Percentiles rank a stretch among this genome's conserved stretches.
Evolutionary conservation across 2,329 filamentous ascomycete species (phyloP).

Genomic region (Colletotrichum chrysophilum): DNA sequence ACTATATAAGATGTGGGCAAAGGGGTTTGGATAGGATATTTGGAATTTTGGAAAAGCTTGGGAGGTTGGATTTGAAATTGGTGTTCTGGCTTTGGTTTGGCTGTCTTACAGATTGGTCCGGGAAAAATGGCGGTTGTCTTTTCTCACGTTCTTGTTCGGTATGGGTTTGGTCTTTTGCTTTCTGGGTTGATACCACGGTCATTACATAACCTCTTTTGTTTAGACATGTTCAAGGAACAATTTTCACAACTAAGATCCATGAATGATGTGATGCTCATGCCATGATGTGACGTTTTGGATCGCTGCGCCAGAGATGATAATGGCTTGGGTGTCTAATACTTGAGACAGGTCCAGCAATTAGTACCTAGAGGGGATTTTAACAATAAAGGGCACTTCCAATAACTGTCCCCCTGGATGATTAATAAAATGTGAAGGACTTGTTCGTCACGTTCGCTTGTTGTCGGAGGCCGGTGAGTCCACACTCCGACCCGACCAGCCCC

Average conservation of each 20-base stretch:
- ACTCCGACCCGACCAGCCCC: not conserved
- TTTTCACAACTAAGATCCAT: not conserved
- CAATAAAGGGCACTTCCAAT: accelerated
- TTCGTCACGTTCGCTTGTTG: not conserved
- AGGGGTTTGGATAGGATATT: not conserved
- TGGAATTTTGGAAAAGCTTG: not conserved
- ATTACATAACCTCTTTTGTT: not conserved
- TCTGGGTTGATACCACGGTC: not conserved
- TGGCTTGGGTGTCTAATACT: accelerated
- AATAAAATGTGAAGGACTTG: not conserved
- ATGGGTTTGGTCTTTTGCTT: not conserved
- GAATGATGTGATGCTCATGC: not conserved
- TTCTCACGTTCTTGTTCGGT: not conserved
- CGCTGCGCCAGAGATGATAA: too few relatives aligned
- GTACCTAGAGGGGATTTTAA: accelerated
- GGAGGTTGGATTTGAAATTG: not conserved
- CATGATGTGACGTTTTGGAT: too few relatives aligned
- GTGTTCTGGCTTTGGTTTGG: not conserved
- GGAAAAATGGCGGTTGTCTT: not conserved
- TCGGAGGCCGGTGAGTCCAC: not conserved
- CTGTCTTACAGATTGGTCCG: not conserved
- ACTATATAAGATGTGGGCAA: not conserved
- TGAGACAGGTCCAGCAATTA: accelerated
- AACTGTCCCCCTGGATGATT: not conserved
- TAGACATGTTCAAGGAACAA: not conserved